Conservation (phyloP, 1,284 basidiomycete genomes). For the Cryptococcus sp. region DNA sequence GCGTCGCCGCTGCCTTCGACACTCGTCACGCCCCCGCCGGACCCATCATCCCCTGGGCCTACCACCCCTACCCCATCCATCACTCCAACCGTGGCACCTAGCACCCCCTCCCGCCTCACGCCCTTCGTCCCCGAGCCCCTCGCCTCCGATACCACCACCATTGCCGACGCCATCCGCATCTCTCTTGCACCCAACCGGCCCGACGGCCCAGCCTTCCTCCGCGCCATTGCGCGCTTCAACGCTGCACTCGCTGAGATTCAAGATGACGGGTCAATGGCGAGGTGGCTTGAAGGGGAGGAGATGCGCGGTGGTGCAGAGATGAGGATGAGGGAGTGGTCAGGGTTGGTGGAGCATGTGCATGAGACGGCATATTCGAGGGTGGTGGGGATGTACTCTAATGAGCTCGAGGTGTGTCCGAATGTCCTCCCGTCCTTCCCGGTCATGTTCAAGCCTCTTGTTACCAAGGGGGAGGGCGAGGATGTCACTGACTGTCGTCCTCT, state of each 20-base stretch:
- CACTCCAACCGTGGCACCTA: background rate
- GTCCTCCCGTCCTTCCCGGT: background rate
- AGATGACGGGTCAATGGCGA: slow-evolving; percentile 36
- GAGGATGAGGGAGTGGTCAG: slow-evolving; percentile 50
- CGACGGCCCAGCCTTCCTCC: slow-evolving; percentile 53
- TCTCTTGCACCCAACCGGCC: slow-evolving; percentile 52
- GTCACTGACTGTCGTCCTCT: slow-evolving; percentile 29
- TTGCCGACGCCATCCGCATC: slow-evolving; percentile 54
- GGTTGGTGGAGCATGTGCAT: slow-evolving; percentile 49
- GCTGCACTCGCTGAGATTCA: slow-evolving; percentile 48
- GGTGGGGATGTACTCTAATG: slow-evolving; percentile 53
- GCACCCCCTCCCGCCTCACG: too few species aligned
- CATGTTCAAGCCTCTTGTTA: too few species aligned
- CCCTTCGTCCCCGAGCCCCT: too few species aligned
- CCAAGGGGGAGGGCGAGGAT: too few species aligned
- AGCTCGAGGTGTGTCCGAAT: slow-evolving; percentile 44
- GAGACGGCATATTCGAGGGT: slow-evolving; percentile 56
- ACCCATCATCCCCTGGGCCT: slow-evolving; percentile 2
- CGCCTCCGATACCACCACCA: slow-evolving; percentile 38
- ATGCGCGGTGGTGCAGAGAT: slow-evolving; percentile 18
- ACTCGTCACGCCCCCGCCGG: slow-evolving; percentile 27
- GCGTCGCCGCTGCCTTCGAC: slow-evolving; percentile 20
- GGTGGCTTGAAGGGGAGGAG: slow-evolving; percentile 18
- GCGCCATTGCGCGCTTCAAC: slow-evolving; percentile 55
- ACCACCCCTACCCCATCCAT: too few species aligned